A percentile compares a stretch with the other conserved stretches of the same genome.
phyloP scores from a whole-genome alignment of 164 flowering plant species.

The Protea cynaroides region DNA sequence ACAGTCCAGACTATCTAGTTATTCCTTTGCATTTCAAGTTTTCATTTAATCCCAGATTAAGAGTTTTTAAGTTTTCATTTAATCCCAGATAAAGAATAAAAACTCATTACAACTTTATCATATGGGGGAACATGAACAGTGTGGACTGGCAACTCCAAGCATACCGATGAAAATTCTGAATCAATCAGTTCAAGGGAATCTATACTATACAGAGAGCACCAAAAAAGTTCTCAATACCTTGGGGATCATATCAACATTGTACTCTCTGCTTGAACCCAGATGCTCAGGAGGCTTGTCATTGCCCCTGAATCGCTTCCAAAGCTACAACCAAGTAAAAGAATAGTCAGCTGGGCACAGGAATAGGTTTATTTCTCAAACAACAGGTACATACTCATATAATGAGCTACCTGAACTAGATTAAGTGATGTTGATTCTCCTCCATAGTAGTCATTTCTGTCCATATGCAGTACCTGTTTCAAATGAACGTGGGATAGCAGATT shows the following conservation, averaged over 20 bases:
- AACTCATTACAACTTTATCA: background rate
- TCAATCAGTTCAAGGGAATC: background rate
- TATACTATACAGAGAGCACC: background rate
- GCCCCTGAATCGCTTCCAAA: constrained; percentile 87
- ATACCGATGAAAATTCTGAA: background rate
- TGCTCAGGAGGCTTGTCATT: constrained; percentile 55
- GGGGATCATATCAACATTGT: constrained; percentile 94
- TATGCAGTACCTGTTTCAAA: constrained; percentile 67
- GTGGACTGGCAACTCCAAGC: background rate
- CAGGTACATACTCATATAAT: background rate
- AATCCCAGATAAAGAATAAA: background rate
- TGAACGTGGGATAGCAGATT: no score
- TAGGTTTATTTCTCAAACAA: background rate
- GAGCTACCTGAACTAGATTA: constrained; percentile 58
- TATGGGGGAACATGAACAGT: background rate
- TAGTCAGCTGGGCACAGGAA: background rate
- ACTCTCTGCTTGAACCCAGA: constrained; percentile 78
- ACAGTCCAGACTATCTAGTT: background rate
- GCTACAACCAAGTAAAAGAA: constrained; percentile 29
- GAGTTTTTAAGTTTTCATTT: background rate
- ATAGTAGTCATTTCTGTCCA: constrained; percentile 89
- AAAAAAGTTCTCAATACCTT: constrained; percentile 41
- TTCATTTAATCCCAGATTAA: background rate
- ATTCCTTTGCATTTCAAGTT: background rate
- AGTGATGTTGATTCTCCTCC: constrained; percentile 89